A percentile compares a stretch with the other conserved stretches of the same genome.
These are phyloP conservation scores for Xylariaceae sp. DNA, from an alignment of 2,329 filamentous ascomycete species.

Conservation along the genomic window DNA sequence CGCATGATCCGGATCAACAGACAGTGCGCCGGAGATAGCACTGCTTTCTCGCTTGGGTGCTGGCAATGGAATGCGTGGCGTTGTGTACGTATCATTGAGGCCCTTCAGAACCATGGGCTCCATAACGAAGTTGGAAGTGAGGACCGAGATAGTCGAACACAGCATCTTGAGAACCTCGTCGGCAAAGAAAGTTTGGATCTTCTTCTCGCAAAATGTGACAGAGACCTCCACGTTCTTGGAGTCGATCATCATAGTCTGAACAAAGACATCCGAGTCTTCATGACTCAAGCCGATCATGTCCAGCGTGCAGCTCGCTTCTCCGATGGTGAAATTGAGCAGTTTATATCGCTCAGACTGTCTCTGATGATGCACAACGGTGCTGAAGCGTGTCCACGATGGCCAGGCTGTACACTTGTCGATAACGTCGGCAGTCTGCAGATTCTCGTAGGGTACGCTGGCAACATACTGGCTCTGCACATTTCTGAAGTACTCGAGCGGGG, in stretches of 20 bases:
- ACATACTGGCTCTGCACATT: slow-evolving; percentile 49
- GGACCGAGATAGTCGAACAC: slow-evolving; percentile 42
- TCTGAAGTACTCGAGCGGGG: slow-evolving; percentile 49
- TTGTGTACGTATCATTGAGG: slow-evolving; percentile 37
- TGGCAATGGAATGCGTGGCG: slow-evolving; percentile 43
- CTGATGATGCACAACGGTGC: slow-evolving; percentile 53
- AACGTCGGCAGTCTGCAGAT: slow-evolving; percentile 50
- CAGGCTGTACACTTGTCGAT: slow-evolving; percentile 53
- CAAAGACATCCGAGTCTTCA: slow-evolving; percentile 46
- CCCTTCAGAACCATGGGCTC: slow-evolving; percentile 46
- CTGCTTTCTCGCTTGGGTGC: slow-evolving; percentile 23
- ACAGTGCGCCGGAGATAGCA: slow-evolving; percentile 23
- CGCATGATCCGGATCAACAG: slow-evolving; percentile 40
- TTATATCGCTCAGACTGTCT: slow-evolving; percentile 40
- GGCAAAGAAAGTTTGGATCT: slow-evolving; percentile 41
- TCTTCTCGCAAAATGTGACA: slow-evolving; percentile 46
- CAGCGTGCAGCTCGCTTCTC: slow-evolving; percentile 45
- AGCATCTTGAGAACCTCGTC: slow-evolving; percentile 46
- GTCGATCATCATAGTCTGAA: slow-evolving; percentile 40
- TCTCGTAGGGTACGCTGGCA: slow-evolving; percentile 47
- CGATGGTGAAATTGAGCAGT: slow-evolving; percentile 42
- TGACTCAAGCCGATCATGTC: slow-evolving; percentile 39
- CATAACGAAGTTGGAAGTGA: slow-evolving; percentile 46
- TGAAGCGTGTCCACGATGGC: slow-evolving; percentile 53
- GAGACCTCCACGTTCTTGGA: slow-evolving; percentile 40